phyloP scores from a whole-genome alignment of 768 basidiomycete genomes.

The Tricholoma saponaceum region DNA sequence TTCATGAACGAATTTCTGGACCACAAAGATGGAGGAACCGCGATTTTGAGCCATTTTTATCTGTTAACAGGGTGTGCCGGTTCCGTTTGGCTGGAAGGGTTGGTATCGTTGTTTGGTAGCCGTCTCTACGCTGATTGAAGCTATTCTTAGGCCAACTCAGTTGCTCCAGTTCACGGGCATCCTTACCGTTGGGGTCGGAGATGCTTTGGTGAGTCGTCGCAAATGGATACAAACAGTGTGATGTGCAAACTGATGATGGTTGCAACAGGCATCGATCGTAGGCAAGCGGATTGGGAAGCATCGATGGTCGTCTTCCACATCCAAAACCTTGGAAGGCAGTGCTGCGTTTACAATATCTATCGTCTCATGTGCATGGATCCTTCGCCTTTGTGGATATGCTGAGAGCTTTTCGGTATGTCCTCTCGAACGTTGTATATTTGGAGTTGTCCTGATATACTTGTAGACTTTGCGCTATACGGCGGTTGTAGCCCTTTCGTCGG shows the following conservation, averaged over 20 bases:
- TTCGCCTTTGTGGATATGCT: slow-evolving; percentile 66
- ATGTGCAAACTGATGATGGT: not conserved
- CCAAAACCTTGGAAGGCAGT: slow-evolving; percentile 92
- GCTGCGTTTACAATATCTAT: slow-evolving; percentile 75
- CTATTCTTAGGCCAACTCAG: slow-evolving; percentile 32
- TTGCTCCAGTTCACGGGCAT: slow-evolving; percentile 76
- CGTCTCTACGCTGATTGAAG: slow-evolving; percentile 1
- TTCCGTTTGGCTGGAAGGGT: slow-evolving; percentile 95
- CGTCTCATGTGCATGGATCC: slow-evolving; percentile 59
- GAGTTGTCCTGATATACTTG: not conserved
- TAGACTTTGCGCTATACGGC: slow-evolving; percentile 66
- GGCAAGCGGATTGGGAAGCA: slow-evolving; percentile 80
- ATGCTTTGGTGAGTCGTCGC: slow-evolving; percentile 68
- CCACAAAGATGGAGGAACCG: slow-evolving; percentile 90
- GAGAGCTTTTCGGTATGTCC: slow-evolving; percentile 74
- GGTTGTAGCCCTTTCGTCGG: slow-evolving; percentile 58
- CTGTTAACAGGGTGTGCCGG: slow-evolving; percentile 93
- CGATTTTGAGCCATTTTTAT: slow-evolving; percentile 97
- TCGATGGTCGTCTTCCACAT: slow-evolving; percentile 79
- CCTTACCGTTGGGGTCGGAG: slow-evolving; percentile 86
- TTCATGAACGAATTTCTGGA: slow-evolving; percentile 99
- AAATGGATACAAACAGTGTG: not conserved
- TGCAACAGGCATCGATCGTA: slow-evolving; percentile 81
- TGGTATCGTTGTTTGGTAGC: slow-evolving; percentile 25
- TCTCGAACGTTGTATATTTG: not conserved